phyloP scores from a whole-genome alignment of 1,139 yeast species.

The Debaryomyces subglobosus region DNA sequence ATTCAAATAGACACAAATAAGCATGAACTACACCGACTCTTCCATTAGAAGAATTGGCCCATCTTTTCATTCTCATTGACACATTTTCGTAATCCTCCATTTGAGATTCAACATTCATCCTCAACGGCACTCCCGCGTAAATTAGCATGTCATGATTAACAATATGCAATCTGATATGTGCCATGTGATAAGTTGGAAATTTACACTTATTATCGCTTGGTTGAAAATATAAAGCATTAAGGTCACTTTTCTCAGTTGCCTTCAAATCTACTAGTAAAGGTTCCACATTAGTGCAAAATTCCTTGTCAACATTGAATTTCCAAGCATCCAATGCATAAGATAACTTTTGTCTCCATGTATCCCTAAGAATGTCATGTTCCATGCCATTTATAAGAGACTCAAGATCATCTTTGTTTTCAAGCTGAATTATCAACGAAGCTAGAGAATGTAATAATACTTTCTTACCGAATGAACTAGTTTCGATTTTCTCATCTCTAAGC shows the following conservation, averaged over 20 bases:
- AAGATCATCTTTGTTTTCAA: conserved; percentile 65
- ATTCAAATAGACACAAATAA: conserved; percentile 62
- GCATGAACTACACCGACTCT: conserved; percentile 55
- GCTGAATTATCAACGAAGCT: conserved; percentile 61
- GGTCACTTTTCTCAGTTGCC: neutral
- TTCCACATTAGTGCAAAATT: conserved; percentile 5
- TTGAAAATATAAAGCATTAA: conserved; percentile 11
- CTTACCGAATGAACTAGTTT: conserved; percentile 55
- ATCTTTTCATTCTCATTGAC: conserved; percentile 30
- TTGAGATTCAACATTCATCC: conserved; percentile 74
- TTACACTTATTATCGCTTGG: conserved; percentile 21
- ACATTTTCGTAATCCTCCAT: conserved; percentile 55
- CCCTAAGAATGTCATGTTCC: conserved; percentile 22
- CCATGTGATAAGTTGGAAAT: conserved; percentile 65
- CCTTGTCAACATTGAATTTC: conserved; percentile 15
- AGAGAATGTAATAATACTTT: conserved; percentile 64
- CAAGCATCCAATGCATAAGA: conserved; percentile 9
- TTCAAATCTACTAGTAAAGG: neutral
- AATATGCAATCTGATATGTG: conserved; percentile 70
- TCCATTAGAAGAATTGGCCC: conserved; percentile 33
- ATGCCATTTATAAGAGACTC: conserved; percentile 26
- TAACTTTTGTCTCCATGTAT: conserved; percentile 43
- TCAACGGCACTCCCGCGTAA: conserved; percentile 79
- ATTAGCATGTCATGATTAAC: conserved; percentile 79
- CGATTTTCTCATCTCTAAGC: conserved; percentile 41